These are phyloP conservation scores for Cyphellophora attinorum DNA, from an alignment of 2,329 filamentous ascomycete species.

Conservation along the genomic window DNA sequence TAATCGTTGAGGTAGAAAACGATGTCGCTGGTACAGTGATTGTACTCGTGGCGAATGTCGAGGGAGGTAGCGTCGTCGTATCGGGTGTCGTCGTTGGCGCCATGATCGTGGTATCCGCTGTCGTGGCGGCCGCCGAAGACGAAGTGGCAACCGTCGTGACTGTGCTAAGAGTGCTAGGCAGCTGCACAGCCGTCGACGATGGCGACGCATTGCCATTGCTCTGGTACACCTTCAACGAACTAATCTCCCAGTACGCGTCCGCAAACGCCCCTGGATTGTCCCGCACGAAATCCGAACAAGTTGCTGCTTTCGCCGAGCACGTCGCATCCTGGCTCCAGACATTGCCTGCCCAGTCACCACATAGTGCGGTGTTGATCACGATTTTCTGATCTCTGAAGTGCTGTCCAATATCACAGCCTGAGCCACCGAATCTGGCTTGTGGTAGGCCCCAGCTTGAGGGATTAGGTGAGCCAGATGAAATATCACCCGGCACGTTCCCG, in stretches of 20 bases:
- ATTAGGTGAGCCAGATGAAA: conserved; percentile 29
- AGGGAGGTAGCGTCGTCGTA: background rate
- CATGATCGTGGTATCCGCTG: background rate
- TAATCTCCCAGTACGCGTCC: conserved; percentile 47
- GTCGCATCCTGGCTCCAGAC: conserved; percentile 51
- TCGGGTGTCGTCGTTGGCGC: background rate
- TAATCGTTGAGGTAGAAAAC: no score
- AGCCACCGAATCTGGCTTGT: conserved; percentile 48
- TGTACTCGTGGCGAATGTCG: background rate
- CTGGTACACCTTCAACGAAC: conserved; percentile 14
- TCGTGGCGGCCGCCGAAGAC: background rate
- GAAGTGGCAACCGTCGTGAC: background rate
- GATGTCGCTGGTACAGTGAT: background rate
- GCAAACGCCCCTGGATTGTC: conserved; percentile 60
- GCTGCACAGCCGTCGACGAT: background rate
- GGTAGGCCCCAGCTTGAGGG: conserved; percentile 33
- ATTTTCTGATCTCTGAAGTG: conserved; percentile 62
- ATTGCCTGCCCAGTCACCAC: conserved; percentile 68
- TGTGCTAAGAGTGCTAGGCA: background rate
- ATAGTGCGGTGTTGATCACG: conserved; percentile 69
- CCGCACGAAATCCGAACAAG: conserved; percentile 64
- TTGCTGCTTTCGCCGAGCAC: conserved; percentile 51
- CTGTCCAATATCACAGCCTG: conserved; percentile 55
- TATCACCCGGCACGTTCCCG: conserved; percentile 31
- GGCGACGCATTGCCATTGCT: conserved; percentile 5